Conservation (phyloP, 352 stramenopile genomes). For the Peronospora belbahrii region DNA sequence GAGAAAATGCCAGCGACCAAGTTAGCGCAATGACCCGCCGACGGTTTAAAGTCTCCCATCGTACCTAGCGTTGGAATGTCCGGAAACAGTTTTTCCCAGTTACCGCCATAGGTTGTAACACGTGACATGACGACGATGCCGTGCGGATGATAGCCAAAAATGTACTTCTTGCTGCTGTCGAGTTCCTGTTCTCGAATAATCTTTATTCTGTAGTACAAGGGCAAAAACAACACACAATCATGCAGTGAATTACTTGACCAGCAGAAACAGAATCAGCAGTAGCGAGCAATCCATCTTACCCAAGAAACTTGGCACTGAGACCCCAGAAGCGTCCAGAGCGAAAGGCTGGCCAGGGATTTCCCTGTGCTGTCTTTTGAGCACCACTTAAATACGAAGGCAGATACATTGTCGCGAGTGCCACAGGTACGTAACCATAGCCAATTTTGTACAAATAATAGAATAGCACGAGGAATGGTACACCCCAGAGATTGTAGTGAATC, state of each 20-base stretch:
- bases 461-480: conserved; percentile 34
- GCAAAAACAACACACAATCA: too few species aligned
- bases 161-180: conserved; percentile 57
- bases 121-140: conserved; percentile 71
- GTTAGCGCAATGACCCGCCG: neutral
- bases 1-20: neutral
- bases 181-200: conserved; percentile 57
- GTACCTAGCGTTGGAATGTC: conserved; percentile 42
- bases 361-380: conserved; percentile 42
- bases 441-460: conserved; percentile 60
- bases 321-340: conserved; percentile 43
- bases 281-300: conserved; percentile 2
- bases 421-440: conserved; percentile 44
- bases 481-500: conserved; percentile 76
- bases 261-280: conserved; percentile 6
- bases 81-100: conserved; percentile 67
- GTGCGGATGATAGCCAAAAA: conserved; percentile 71
- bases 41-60: neutral
- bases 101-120: conserved; percentile 53
- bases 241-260: neutral
- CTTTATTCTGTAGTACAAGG: conserved; percentile 25
- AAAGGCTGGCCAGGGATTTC: conserved; percentile 45
- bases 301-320: conserved; percentile 39
- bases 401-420: conserved; percentile 52
- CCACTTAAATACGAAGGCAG: conserved; percentile 55